phyloP scores from a whole-genome alignment of 2,329 filamentous ascomycete species.

The Aspergillus niger region DNA sequence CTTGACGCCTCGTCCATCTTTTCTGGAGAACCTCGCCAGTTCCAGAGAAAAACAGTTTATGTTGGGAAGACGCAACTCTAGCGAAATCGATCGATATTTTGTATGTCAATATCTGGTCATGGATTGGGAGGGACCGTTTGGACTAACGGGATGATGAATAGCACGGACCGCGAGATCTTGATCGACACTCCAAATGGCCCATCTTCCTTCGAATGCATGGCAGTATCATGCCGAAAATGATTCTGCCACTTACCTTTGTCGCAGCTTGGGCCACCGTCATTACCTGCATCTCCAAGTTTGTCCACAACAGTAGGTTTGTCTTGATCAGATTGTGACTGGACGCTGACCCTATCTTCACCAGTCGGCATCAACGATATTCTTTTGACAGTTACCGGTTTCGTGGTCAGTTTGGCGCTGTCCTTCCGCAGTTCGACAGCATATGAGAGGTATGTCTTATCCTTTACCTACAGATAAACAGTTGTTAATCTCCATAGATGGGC shows the following conservation, averaged over 20 bases:
- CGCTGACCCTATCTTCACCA: slow-evolving; percentile 18
- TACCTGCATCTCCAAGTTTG: slow-evolving; percentile 56
- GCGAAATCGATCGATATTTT: slow-evolving; percentile 64
- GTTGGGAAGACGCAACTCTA: slow-evolving; percentile 31
- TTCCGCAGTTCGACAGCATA: slow-evolving; percentile 78
- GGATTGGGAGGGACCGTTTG: not conserved
- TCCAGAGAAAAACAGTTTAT: slow-evolving; percentile 36
- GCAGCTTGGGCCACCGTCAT: slow-evolving; percentile 67
- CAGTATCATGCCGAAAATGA: slow-evolving; percentile 72
- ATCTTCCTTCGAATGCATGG: slow-evolving; percentile 75
- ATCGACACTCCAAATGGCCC: slow-evolving; percentile 75
- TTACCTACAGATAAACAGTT: not conserved
- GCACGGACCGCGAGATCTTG: slow-evolving; percentile 64
- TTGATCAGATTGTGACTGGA: not conserved
- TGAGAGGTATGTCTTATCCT: slow-evolving; percentile 55
- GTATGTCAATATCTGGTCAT: slow-evolving; percentile 36
- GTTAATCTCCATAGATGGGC: slow-evolving; percentile 46
- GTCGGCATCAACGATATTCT: slow-evolving; percentile 67
- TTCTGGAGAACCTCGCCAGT: slow-evolving; percentile 34
- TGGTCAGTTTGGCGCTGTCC: slow-evolving; percentile 75
- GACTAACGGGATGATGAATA: slow-evolving; percentile 10
- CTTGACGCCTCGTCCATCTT: slow-evolving; percentile 37
- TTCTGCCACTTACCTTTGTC: slow-evolving; percentile 66
- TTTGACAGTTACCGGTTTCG: slow-evolving; percentile 77
- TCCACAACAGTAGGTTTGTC: slow-evolving; percentile 41